Evolutionary conservation across 2,329 filamentous ascomycete genomes (phyloP).

Genomic region (Acrocalymma vagum): DNA sequence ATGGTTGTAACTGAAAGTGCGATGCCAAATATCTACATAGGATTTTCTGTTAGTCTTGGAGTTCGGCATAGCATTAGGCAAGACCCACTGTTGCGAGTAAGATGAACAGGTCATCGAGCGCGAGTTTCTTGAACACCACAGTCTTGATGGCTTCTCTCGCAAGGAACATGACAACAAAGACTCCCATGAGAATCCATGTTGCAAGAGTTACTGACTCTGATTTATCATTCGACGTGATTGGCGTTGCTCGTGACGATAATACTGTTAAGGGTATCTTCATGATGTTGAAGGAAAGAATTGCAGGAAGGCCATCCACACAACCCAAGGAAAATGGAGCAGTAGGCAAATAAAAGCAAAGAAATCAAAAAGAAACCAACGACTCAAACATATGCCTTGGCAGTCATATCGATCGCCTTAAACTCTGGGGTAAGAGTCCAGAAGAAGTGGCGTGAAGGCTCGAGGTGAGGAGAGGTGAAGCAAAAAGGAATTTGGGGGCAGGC

Average conservation of each 20-base stretch:
- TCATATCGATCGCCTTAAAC: too few relatives aligned
- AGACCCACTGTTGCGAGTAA: conserved; percentile 37
- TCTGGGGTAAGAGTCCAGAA: too few relatives aligned
- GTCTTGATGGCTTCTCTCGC: conserved; percentile 36
- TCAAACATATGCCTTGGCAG: too few relatives aligned
- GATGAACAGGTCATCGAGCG: conserved; percentile 40
- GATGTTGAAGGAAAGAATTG: conserved; percentile 15
- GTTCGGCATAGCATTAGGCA: background rate
- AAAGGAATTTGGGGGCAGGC: too few relatives aligned
- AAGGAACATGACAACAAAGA: conserved; percentile 32
- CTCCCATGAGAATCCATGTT: conserved; percentile 35
- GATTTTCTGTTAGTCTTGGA: conserved; percentile 13
- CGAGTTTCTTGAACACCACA: conserved; percentile 29
- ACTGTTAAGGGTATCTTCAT: conserved; percentile 25
- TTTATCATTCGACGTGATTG: conserved; percentile 20
- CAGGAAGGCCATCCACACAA: conserved; percentile 11
- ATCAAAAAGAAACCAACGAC: conserved; percentile 14
- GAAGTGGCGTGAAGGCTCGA: too few relatives aligned
- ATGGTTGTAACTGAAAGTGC: conserved; percentile 34
- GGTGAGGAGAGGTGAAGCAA: too few relatives aligned
- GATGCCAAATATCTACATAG: conserved; percentile 38
- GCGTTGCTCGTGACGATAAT: conserved; percentile 10
- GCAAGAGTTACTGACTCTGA: conserved; percentile 28
- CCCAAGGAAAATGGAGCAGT: conserved; percentile 13
- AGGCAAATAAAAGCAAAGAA: conserved; percentile 19